phyloP scores from a whole-genome alignment of 768 basidiomycete species.

The Sistotremastrum niveocremeum region DNA sequence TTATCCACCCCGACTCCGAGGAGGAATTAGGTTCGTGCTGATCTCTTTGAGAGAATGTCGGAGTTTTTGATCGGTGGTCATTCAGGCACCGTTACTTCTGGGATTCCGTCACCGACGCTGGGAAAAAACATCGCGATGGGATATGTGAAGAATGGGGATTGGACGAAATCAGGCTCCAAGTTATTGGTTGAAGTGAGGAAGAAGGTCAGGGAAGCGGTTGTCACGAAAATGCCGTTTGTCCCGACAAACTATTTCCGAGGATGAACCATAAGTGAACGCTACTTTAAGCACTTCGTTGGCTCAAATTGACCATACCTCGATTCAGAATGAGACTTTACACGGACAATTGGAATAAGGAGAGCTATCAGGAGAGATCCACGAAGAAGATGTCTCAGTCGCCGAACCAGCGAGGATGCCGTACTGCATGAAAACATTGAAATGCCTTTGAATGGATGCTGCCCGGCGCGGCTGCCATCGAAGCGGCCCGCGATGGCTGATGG shows the following conservation, averaged over 20 bases:
- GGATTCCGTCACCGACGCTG: constrained; percentile 87
- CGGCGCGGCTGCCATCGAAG: too few relatives aligned
- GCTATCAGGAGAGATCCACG: too few relatives aligned
- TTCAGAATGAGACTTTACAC: too few relatives aligned
- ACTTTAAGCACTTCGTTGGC: too few relatives aligned
- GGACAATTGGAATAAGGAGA: too few relatives aligned
- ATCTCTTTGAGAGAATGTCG: constrained; percentile 1
- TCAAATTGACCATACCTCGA: too few relatives aligned
- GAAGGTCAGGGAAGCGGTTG: constrained; percentile 57
- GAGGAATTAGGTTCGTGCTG: constrained; percentile 46
- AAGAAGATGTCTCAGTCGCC: too few relatives aligned
- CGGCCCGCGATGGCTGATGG: too few relatives aligned
- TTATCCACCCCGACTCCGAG: constrained; percentile 40
- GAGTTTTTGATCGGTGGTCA: constrained; percentile 1
- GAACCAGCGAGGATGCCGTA: too few relatives aligned
- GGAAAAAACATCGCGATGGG: constrained; percentile 95
- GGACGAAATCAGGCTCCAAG: constrained; percentile 84
- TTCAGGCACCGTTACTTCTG: constrained; percentile 72
- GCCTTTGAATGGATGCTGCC: too few relatives aligned
- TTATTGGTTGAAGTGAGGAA: constrained; percentile 76
- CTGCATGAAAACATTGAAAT: too few relatives aligned
- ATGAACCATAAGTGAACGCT: constrained; percentile 4
- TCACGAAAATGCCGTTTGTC: constrained; percentile 82
- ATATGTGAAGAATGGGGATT: constrained; percentile 57
- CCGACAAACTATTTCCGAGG: constrained; percentile 74